Conservation (phyloP, 305 asterid genomes). For the Fraxinus latifolia region DNA sequence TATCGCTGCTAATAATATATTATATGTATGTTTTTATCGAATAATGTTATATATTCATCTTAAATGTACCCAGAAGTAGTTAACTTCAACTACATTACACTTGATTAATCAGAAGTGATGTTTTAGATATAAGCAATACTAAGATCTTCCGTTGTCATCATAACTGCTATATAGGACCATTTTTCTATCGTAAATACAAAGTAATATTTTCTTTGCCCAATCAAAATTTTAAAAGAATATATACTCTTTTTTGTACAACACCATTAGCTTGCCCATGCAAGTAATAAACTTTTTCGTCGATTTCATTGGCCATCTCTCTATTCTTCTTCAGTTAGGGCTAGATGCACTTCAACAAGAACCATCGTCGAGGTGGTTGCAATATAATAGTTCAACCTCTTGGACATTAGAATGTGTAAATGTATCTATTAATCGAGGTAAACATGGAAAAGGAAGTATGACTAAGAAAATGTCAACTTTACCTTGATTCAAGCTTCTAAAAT, state of each 20-base stretch:
- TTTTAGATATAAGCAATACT: background rate
- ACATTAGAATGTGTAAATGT: background rate
- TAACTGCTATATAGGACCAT: background rate
- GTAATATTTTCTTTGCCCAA: background rate
- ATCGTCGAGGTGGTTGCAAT: background rate
- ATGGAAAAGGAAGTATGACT: background rate
- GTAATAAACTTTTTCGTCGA: background rate
- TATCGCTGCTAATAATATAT: background rate
- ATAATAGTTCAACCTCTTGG: background rate
- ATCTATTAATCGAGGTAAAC: background rate
- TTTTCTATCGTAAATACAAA: background rate
- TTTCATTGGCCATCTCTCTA: background rate
- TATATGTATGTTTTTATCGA: background rate
- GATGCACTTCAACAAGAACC: background rate
- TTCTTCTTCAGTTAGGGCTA: background rate
- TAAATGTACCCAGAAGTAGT: background rate
- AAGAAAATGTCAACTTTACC: background rate
- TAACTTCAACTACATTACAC: background rate
- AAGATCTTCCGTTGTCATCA: background rate
- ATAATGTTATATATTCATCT: background rate
- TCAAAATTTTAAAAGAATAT: background rate
- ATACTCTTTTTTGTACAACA: background rate
- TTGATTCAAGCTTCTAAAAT: background rate
- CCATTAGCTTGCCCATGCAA: background rate
- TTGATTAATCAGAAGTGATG: background rate